Conservation (phyloP, 78 protist genomes). For the Dictyostelium firmibasis region DNA sequence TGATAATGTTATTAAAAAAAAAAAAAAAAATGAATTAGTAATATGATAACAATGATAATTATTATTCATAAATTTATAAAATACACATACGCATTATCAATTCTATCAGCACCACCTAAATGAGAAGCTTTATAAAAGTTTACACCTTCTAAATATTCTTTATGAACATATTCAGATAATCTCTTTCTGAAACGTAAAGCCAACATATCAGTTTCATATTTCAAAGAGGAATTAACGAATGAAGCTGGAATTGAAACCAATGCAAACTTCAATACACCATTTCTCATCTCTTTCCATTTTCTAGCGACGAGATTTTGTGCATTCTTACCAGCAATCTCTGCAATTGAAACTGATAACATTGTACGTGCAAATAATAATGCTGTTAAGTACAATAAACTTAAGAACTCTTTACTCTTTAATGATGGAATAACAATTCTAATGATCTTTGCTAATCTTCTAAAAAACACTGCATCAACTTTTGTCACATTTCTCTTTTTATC, state of each 20-base stretch:
- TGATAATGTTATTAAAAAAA: neutral
- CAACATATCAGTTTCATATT: slow-evolving; percentile 77
- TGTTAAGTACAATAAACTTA: slow-evolving; percentile 59
- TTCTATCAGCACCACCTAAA: slow-evolving; percentile 63
- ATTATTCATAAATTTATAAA: too few species aligned
- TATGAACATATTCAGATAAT: slow-evolving; percentile 65
- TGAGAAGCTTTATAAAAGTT: slow-evolving; percentile 85
- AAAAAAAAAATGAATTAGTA: neutral
- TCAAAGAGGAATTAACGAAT: slow-evolving; percentile 63
- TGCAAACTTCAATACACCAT: slow-evolving; percentile 72
- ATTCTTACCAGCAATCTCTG: slow-evolving; percentile 81
- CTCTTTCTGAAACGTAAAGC: slow-evolving; percentile 78
- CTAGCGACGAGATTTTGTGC: slow-evolving; percentile 81
- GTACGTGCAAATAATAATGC: slow-evolving; percentile 75
- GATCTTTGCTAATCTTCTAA: slow-evolving; percentile 69
- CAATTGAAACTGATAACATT: slow-evolving; percentile 77
- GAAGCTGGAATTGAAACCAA: slow-evolving; percentile 82
- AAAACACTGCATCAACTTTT: slow-evolving; percentile 74
- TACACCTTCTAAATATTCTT: slow-evolving; percentile 82
- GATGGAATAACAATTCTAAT: slow-evolving; percentile 75
- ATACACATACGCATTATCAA: slow-evolving; percentile 85
- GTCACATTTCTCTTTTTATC: slow-evolving; percentile 43
- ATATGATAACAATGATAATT: too few species aligned
- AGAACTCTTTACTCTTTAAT: slow-evolving; percentile 57
- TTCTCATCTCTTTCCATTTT: slow-evolving; percentile 66